Evolutionary conservation across 78 protist genomes (phyloP), one percentile per base, ranked within the genome.

Genomic region (Anaeramoeba ignava): DNA sequence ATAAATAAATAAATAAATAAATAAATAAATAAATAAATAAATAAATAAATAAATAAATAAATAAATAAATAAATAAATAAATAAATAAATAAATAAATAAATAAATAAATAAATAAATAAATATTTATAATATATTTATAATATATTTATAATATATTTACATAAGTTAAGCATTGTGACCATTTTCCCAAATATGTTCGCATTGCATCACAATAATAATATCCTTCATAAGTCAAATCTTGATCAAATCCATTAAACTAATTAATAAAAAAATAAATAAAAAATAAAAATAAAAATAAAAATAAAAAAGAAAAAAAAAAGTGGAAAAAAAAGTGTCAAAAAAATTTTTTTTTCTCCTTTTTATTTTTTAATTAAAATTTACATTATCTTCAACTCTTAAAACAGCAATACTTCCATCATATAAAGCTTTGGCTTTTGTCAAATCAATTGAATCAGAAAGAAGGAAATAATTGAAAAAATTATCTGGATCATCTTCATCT

Each of bases 151-250:
- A n/a, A 27, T n/a, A n/a, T n/a, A 27, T 27, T 67, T 27, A 31
- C 31, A 27, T 27, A 27, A 37, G 36, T 37, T 23, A 27, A 80
- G 17, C 82, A 80, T 37, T 80, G 82, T 23, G 8, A 8, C 78
- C 39, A 80, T 37, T 80, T 80, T 23, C 82, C 82, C 17, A 80
- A 37, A 17, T 27, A 80, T 23, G 82, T 80, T 23, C 39, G 36
- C 8, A 80, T 8, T 37, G 82, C 8, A 37, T 34, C 17, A 37
- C 82, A 80, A 17, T 80, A 80, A 37, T 80, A 80, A 37, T 23
- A 8, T 23, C 78, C 36, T 37, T 80, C 82, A 37, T 80, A 80
- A 37, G 82, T 80, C 8, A 80, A 17, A 37, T 80, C 82, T 8
- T 17, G 78, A 31, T 27, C 27, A 31, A 27, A 27, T 27, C 27